Evolutionary conservation across 169 alveolate genomes (phyloP).

Genomic region (Eimeria maxima): DNA sequence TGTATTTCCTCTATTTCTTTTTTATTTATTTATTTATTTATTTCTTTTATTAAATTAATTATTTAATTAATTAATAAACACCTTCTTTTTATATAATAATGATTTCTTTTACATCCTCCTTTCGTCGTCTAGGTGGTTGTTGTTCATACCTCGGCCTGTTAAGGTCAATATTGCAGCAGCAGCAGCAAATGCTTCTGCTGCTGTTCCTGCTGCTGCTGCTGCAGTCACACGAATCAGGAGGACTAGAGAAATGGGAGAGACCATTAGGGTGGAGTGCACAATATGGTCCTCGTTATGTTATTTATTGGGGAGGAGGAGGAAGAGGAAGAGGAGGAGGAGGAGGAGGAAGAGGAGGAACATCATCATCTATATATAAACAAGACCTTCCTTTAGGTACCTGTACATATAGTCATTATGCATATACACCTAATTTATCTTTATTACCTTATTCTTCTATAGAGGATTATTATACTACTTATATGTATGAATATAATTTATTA

Average conservation of each 20-base stretch:
- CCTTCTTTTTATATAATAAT: neutral
- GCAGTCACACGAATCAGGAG: neutral
- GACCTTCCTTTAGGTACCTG: slow-evolving; percentile 26
- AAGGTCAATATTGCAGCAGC: too few relatives aligned
- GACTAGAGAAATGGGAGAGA: slow-evolving; percentile 60
- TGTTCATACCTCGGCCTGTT: neutral
- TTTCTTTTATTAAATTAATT: neutral
- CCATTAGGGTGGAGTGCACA: slow-evolving; percentile 59
- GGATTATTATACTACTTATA: neutral
- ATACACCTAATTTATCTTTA: neutral
- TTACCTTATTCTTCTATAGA: neutral
- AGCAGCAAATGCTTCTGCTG: neutral
- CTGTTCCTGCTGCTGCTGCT: neutral
- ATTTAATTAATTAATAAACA: neutral
- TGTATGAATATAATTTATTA: neutral
- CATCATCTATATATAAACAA: too few relatives aligned
- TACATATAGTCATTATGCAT: neutral
- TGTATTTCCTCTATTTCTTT: neutral
- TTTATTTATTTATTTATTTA: too few relatives aligned
- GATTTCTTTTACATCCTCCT: neutral
- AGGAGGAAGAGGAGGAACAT: too few relatives aligned
- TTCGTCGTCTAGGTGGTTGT: neutral
- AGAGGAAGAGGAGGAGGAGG: too few relatives aligned
- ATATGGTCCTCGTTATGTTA: slow-evolving; percentile 70
- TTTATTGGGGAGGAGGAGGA: neutral